phyloP scores from a whole-genome alignment of 352 stramenopile genomes.

The Phytophthora agathidicida region DNA sequence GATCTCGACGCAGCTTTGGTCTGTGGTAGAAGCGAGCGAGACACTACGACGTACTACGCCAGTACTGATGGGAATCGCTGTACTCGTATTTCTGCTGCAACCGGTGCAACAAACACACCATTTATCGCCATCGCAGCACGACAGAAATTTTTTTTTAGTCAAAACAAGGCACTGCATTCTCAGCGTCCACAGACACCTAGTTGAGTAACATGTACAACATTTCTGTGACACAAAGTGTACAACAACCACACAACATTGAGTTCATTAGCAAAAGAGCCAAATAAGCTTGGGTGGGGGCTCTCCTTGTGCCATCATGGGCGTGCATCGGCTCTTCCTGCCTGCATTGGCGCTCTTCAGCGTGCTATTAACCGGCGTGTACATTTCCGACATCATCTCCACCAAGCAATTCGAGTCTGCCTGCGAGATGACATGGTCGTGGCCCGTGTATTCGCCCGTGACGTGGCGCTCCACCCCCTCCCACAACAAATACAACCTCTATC shows the following conservation, averaged over 20 bases:
- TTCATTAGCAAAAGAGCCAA: constrained; percentile 9
- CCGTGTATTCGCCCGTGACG: constrained; percentile 70
- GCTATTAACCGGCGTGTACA: constrained; percentile 46
- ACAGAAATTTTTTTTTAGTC: too few relatives aligned
- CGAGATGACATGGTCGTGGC: constrained; percentile 89
- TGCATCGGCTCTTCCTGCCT: constrained; percentile 45
- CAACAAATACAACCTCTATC: constrained; percentile 71
- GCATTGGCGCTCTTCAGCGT: constrained; percentile 60
- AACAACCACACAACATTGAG: constrained; percentile 3
- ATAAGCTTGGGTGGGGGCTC: too few relatives aligned
- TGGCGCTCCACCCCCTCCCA: constrained; percentile 42
- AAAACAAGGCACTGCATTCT: too few relatives aligned
- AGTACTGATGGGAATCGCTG: too few relatives aligned
- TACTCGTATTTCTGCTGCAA: too few relatives aligned
- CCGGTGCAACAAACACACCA: too few relatives aligned
- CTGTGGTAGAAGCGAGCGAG: too few relatives aligned
- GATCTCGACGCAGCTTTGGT: too few relatives aligned
- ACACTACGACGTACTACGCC: too few relatives aligned
- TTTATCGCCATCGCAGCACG: too few relatives aligned
- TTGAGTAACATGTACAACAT: too few relatives aligned
- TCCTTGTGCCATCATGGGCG: constrained; percentile 14
- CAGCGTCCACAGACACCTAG: too few relatives aligned
- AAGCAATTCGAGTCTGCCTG: constrained; percentile 47
- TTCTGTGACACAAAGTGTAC: constrained; percentile 1
- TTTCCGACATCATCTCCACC: constrained; percentile 49